Percentiles rank a stretch among this genome's conserved stretches.
phyloP scores from a whole-genome alignment of 805 yeast species.

The Saccharomycopsis babjevae region DNA sequence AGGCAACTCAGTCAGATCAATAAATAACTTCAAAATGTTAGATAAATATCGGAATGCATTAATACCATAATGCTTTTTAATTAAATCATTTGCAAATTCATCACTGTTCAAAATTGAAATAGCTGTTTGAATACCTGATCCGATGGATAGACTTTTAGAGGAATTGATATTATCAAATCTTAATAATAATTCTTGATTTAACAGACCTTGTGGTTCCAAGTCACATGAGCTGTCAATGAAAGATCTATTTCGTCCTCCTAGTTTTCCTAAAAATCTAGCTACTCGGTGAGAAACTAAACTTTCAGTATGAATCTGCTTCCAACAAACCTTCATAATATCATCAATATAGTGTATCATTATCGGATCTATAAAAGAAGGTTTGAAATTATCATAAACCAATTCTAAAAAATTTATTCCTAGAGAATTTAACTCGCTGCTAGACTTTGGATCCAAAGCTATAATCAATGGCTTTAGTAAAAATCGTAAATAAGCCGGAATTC shows the following conservation, averaged over 20 bases:
- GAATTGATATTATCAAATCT: conserved; percentile 56
- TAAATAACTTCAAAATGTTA: conserved; percentile 54
- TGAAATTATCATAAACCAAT: conserved; percentile 87
- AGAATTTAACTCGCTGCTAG: conserved; percentile 80
- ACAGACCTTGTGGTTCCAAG: conserved; percentile 36
- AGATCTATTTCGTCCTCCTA: conserved; percentile 91
- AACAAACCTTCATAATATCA: conserved; percentile 85
- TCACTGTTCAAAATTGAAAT: conserved; percentile 64
- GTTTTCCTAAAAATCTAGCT: conserved; percentile 81
- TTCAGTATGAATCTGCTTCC: conserved; percentile 69
- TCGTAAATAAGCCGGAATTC: conserved; percentile 82
- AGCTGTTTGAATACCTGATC: conserved; percentile 78
- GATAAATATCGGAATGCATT: conserved; percentile 71
- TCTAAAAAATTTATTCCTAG: conserved; percentile 93
- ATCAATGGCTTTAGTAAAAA: conserved; percentile 86
- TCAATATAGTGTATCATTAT: conserved; percentile 92
- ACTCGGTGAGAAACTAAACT: conserved; percentile 63
- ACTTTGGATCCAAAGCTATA: conserved; percentile 58
- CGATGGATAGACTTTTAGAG: conserved; percentile 61
- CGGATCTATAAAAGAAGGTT: conserved; percentile 95
- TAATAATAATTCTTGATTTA: conserved; percentile 62
- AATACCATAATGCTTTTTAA: conserved; percentile 51
- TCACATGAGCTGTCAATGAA: conserved; percentile 69
- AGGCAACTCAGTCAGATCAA: conserved; percentile 37
- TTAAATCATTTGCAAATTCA: conserved; percentile 27